A percentile compares a stretch with the other conserved stretches of the same genome.
These are phyloP conservation scores for Mucor velutinosus DNA, from an alignment of 371 early-diverging fungal genomes.

Conservation along the genomic window DNA sequence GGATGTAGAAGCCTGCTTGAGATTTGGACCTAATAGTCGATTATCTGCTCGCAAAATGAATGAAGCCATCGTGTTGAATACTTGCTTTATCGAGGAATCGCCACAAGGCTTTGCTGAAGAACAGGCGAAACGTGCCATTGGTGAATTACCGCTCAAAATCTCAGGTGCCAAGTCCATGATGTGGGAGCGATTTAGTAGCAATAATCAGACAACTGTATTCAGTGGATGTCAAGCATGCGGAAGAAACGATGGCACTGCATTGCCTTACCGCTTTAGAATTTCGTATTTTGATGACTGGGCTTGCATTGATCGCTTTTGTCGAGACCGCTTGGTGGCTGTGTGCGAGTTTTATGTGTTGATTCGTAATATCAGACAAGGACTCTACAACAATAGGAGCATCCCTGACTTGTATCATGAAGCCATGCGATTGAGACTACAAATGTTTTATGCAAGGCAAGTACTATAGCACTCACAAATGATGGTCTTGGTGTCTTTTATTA, in stretches of 20 bases:
- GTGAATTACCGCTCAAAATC: conserved; percentile 55
- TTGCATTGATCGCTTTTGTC: conserved; percentile 85
- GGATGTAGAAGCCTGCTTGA: conserved; percentile 88
- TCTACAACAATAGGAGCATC: conserved; percentile 72
- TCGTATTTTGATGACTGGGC: conserved; percentile 83
- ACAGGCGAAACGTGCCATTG: conserved; percentile 52
- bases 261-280: conserved; percentile 81
- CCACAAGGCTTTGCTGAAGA: conserved; percentile 75
- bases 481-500: neutral
- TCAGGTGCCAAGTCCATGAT: conserved; percentile 61
- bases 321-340: conserved; percentile 89
- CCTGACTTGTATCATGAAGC: conserved; percentile 84
- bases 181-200: conserved; percentile 68
- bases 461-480: neutral
- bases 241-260: conserved; percentile 54
- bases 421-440: conserved; percentile 80
- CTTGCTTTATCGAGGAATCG: conserved; percentile 73
- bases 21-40: conserved; percentile 85
- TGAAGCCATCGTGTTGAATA: conserved; percentile 87
- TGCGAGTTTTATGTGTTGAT: conserved; percentile 94
- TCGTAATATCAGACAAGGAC: conserved; percentile 83
- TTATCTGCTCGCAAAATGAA: conserved; percentile 81
- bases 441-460: conserved; percentile 80
- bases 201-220: conserved; percentile 51
- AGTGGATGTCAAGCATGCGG: conserved; percentile 91